These are phyloP conservation scores for Pseudogymnoascus pannorum DNA, from an alignment of 2,329 filamentous ascomycete genomes.

Conservation along the genomic window DNA sequence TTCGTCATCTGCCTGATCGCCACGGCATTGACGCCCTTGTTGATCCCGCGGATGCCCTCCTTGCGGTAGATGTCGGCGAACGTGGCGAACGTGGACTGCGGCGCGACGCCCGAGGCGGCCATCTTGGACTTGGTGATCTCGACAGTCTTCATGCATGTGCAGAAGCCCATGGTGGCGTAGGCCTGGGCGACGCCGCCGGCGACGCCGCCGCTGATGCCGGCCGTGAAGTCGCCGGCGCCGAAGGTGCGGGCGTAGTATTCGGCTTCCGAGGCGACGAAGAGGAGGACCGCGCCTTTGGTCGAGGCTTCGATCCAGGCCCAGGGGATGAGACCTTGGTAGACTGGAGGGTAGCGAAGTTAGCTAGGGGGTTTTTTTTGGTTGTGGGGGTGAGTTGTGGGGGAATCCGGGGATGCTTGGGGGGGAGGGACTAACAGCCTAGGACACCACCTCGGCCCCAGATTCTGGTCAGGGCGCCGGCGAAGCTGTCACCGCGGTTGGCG, in stretches of 20 bases:
- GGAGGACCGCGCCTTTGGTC: slow-evolving; percentile 96
- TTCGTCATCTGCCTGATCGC: slow-evolving; percentile 99
- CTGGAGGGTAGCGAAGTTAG: slow-evolving; percentile 42
- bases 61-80: slow-evolving; percentile 96
- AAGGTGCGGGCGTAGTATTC: slow-evolving; percentile 84
- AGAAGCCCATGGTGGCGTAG: slow-evolving; percentile 99
- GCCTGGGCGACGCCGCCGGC: slow-evolving; percentile 92
- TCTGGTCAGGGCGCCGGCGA: slow-evolving; percentile 70
- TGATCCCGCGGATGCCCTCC: slow-evolving; percentile 93
- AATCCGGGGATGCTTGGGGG: background rate
- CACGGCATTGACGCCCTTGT: slow-evolving; percentile 97
- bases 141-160: slow-evolving; percentile 99
- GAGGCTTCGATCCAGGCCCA: slow-evolving; percentile 99
- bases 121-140: slow-evolving; percentile 99
- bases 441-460: slow-evolving; percentile 93
- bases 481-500: slow-evolving; percentile 85
- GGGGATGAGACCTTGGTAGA: slow-evolving; percentile 98
- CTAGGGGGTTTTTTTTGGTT: background rate
- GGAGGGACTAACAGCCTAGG: slow-evolving; percentile 72
- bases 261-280: slow-evolving; percentile 97
- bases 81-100: slow-evolving; percentile 84
- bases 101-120: slow-evolving; percentile 72
- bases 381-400: background rate
- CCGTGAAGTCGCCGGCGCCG: slow-evolving; percentile 79
- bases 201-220: slow-evolving; percentile 87